These are phyloP conservation scores for Mycosphaerella sp. DNA, from an alignment of 2,329 filamentous ascomycete species.

Conservation along the genomic window DNA sequence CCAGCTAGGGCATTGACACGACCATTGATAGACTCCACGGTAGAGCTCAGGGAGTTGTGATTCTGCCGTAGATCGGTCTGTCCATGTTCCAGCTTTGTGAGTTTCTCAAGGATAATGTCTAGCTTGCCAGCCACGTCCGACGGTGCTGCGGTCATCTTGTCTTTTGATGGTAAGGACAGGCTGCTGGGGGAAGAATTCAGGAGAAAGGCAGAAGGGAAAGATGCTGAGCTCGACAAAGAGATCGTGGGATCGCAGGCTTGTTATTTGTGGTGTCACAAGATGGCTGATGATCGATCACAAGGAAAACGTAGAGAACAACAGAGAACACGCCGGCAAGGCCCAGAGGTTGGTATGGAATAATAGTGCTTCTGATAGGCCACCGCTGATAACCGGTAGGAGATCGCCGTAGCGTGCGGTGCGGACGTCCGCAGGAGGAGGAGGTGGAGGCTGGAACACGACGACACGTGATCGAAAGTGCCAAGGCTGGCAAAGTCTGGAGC, in stretches of 20 bases:
- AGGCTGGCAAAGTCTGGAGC: no score
- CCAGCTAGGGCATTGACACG: slow-evolving; percentile 56
- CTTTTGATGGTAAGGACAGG: background rate
- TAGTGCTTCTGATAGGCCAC: slow-evolving; percentile 4
- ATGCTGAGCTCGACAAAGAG: background rate
- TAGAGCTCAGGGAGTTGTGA: slow-evolving; percentile 49
- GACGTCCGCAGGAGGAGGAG: background rate
- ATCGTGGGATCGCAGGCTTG: background rate
- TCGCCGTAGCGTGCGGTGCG: slow-evolving; percentile 6
- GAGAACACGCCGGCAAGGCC: background rate
- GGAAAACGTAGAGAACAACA: background rate
- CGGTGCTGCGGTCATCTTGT: slow-evolving; percentile 6
- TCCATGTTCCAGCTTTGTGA: slow-evolving; percentile 52
- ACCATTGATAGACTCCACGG: slow-evolving; percentile 56
- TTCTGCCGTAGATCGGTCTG: slow-evolving; percentile 51
- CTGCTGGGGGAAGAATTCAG: background rate
- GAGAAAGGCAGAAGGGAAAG: background rate
- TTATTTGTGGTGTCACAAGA: background rate
- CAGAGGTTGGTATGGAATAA: background rate
- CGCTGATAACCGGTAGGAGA: slow-evolving; percentile 12
- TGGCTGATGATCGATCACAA: background rate
- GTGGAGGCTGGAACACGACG: background rate
- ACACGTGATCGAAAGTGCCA: background rate
- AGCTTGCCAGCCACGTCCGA: slow-evolving; percentile 30
- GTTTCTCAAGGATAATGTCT: slow-evolving; percentile 50